phyloP scores from a whole-genome alignment of 345 rosid species.

The Turritis glabra region DNA sequence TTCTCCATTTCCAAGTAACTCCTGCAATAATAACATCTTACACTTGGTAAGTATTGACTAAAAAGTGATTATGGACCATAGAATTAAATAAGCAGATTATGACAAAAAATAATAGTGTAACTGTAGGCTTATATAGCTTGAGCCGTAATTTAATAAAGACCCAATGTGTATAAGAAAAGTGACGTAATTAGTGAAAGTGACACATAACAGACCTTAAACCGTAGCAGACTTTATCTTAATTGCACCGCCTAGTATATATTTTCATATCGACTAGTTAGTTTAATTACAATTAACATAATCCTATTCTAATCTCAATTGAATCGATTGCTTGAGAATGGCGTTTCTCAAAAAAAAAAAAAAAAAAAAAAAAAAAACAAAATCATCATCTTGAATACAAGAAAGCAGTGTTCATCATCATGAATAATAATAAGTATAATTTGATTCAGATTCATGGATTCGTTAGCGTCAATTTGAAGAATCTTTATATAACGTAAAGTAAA shows the following conservation, averaged over 20 bases:
- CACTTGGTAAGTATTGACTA: slow-evolving; percentile 22
- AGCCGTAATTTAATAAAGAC: slow-evolving; percentile 21
- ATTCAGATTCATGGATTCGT: neutral
- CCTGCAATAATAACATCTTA: slow-evolving; percentile 48
- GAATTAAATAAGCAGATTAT: slow-evolving; percentile 12
- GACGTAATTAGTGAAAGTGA: slow-evolving; percentile 13
- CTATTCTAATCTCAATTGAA: too few relatives aligned
- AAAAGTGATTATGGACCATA: slow-evolving; percentile 33
- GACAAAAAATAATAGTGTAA: neutral
- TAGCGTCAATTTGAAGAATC: slow-evolving; percentile 20
- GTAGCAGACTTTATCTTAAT: too few relatives aligned
- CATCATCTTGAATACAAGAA: neutral
- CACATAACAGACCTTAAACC: slow-evolving; percentile 14
- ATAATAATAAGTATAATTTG: too few relatives aligned
- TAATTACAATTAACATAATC: neutral
- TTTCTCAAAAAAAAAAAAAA: neutral
- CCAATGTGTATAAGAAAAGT: neutral
- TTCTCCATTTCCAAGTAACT: slow-evolving; percentile 87
- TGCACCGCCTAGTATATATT: slow-evolving; percentile 3
- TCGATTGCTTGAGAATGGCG: too few relatives aligned
- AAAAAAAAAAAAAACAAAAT: neutral
- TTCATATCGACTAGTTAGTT: neutral
- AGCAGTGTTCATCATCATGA: slow-evolving; percentile 29
- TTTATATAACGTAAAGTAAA: neutral
- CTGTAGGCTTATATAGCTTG: slow-evolving; percentile 3